Evolutionary conservation across 192 early-diverging fungal species (phyloP).

Genomic region (Phlyctochytrium planicorne): DNA sequence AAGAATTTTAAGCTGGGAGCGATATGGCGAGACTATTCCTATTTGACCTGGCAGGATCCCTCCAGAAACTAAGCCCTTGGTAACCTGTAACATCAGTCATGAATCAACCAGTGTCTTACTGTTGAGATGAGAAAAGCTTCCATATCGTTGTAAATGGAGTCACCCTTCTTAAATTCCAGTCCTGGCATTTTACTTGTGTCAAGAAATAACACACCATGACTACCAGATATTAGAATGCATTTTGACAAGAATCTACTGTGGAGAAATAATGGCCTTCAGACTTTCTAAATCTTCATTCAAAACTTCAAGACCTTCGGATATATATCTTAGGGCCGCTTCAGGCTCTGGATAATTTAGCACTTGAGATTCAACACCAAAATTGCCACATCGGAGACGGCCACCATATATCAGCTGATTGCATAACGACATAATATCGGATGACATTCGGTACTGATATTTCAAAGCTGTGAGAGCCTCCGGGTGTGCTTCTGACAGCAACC

Average conservation of each 20-base stretch:
- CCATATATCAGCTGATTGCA: constrained; percentile 84
- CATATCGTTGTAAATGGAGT: constrained; percentile 66
- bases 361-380: constrained; percentile 57
- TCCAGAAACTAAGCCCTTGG: constrained; percentile 54
- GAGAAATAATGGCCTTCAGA: constrained; percentile 65
- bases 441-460: constrained; percentile 92
- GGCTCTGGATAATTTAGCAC: constrained; percentile 40
- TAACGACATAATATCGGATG: constrained; percentile 81
- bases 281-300: constrained; percentile 31
- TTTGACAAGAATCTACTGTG: constrained; percentile 29
- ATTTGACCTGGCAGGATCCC: constrained; percentile 69
- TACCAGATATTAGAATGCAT: not conserved
- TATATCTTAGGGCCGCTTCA: not conserved
- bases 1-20: constrained; percentile 50
- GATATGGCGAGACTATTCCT: constrained; percentile 85
- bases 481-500: constrained; percentile 74
- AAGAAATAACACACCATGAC: constrained; percentile 67
- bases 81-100: constrained; percentile 37
- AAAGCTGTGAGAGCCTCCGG: constrained; percentile 74
- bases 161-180: constrained; percentile 52
- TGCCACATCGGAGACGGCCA: constrained; percentile 74
- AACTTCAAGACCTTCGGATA: not conserved
- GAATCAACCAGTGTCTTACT: constrained; percentile 14
- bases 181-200: constrained; percentile 75
- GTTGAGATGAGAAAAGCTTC: constrained; percentile 59